Percentiles rank a stretch among this genome's conserved stretches.
phyloP scores from a whole-genome alignment of 805 yeast species.

The Candida quercuum region DNA sequence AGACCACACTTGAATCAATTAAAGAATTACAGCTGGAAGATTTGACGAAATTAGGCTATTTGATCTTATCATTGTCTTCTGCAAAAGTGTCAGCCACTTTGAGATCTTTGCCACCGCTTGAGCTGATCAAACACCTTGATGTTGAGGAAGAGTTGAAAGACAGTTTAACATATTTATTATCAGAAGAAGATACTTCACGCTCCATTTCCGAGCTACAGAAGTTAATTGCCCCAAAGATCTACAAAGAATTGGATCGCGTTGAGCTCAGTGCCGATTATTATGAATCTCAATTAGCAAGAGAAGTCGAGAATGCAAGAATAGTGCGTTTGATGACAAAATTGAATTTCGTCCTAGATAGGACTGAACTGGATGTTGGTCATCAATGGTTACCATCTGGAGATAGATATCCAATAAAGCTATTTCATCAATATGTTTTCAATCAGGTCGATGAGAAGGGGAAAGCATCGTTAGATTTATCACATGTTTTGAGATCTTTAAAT shows the following conservation, averaged over 20 bases:
- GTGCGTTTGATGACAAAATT: conserved; percentile 79
- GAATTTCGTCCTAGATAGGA: conserved; percentile 70
- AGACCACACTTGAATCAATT: conserved; percentile 12
- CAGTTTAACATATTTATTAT: conserved; percentile 35
- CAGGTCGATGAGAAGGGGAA: conserved; percentile 73
- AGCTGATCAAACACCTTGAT: conserved; percentile 24
- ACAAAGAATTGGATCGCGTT: conserved; percentile 43
- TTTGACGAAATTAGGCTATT: conserved; percentile 48
- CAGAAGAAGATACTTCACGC: conserved; percentile 21
- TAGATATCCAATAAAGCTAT: conserved; percentile 64
- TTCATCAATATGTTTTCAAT: conserved; percentile 81
- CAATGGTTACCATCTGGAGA: conserved; percentile 75
- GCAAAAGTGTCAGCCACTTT: conserved; percentile 25
- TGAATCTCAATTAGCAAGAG: conserved; percentile 59
- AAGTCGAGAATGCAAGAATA: conserved; percentile 83
- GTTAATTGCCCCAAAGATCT: conserved; percentile 39
- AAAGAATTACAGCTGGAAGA: conserved; percentile 47
- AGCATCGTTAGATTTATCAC: conserved; percentile 76
- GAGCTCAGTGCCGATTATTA: conserved; percentile 50
- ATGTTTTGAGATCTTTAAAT: conserved; percentile 73
- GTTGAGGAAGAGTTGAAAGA: conserved; percentile 41
- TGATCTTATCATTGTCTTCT: conserved; percentile 52
- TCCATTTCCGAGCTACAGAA: conserved; percentile 30
- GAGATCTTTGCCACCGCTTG: conserved; percentile 8
- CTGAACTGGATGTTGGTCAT: conserved; percentile 52